Evolutionary conservation across 2,329 filamentous ascomycete genomes (phyloP), one percentile per base, ranked within the genome.

Genomic region (Colletotrichum melonis): DNA sequence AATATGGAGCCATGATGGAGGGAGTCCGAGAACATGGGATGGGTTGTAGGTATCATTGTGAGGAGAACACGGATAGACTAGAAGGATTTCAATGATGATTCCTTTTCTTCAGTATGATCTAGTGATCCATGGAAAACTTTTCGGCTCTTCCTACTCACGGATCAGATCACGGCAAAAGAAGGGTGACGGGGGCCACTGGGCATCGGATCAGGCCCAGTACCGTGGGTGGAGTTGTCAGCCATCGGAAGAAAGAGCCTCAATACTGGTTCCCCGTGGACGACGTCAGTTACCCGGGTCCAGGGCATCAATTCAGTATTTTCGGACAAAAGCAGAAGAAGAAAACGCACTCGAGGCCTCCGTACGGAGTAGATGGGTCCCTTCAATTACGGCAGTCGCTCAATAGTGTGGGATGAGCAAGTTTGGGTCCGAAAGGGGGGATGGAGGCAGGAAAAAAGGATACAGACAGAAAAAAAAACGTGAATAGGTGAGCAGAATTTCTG

Each of bases 171-270:
- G 19, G 42, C 42, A 11, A n/a, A 49, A 49, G 7, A 11, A n/a
- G 19, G 42, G 8, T 19, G 19, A 19, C 7, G 42, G 7, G 19
- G 67, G 58, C 12, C 38, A 42, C 38, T 28, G 56, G 57, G 65
- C 64, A 42, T 60, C 55, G 64, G 55, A 55, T 24, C 22, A 28
- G 66, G 58, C 59, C 67, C 59, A 69, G 67, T 57, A 64, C 67
- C 67, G 52, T 38, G 67, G 67, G 67, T 58, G 52, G 67, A 64
- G 46, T 42, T 66, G 28, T 32, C 35, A 49, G 42, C 19, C 24
- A 26, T 22, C 49, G 52, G 55, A 46, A 35, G 67, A 64, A 46
- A 35, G 67, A 64, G 59, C 35, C 67, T 69, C 59, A 63, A 26
- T 9, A 49, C 42, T 30, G 11, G 42, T 49, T n/a, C 19, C 42